Conservation (phyloP, 768 basidiomycete genomes). For the Russula vinacea region DNA sequence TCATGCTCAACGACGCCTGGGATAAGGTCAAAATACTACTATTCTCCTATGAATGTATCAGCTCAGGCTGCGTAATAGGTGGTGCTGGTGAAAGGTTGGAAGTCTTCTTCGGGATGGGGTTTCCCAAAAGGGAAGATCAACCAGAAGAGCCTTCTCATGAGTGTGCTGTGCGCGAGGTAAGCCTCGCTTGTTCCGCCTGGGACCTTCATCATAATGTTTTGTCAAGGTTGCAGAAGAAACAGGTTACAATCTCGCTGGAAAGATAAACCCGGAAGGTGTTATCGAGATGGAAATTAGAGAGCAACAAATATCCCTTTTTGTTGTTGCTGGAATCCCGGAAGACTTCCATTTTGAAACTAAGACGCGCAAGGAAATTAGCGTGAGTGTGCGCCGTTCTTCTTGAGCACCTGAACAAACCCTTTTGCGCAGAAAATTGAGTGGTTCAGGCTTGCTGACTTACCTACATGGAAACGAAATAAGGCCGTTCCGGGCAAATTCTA, state of each 20-base stretch:
- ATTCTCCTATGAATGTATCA: constrained; percentile 21
- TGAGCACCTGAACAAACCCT: constrained; percentile 25
- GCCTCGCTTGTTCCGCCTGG: constrained; percentile 30
- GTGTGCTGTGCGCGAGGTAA: constrained; percentile 91
- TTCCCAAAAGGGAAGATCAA: constrained; percentile 99
- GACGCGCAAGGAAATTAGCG: constrained; percentile 97
- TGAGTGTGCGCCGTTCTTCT: constrained; percentile 41
- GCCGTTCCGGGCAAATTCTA: constrained; percentile 79
- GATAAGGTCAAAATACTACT: constrained; percentile 66
- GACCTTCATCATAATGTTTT: constrained; percentile 14
- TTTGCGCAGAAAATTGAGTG: constrained; percentile 85
- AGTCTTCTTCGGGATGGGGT: constrained; percentile 95
- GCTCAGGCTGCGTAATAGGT: constrained; percentile 51
- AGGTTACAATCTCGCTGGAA: constrained; percentile 79
- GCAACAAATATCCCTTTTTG: constrained; percentile 86
- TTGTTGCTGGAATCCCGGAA: constrained; percentile 86
- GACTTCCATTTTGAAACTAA: constrained; percentile 86
- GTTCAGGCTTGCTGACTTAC: constrained; percentile 86
- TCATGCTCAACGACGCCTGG: constrained; percentile 88
- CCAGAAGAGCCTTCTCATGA: constrained; percentile 78
- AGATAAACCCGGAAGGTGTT: constrained; percentile 61
- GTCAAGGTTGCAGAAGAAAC: constrained; percentile 92
- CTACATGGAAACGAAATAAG: constrained; percentile 86
- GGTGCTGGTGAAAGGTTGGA: constrained; percentile 98
- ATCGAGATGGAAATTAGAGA: constrained; percentile 87